Base-by-base conservation (phyloP, 2,329 filamentous ascomycete genomes). In the Fusarium verrucosum region DNA sequence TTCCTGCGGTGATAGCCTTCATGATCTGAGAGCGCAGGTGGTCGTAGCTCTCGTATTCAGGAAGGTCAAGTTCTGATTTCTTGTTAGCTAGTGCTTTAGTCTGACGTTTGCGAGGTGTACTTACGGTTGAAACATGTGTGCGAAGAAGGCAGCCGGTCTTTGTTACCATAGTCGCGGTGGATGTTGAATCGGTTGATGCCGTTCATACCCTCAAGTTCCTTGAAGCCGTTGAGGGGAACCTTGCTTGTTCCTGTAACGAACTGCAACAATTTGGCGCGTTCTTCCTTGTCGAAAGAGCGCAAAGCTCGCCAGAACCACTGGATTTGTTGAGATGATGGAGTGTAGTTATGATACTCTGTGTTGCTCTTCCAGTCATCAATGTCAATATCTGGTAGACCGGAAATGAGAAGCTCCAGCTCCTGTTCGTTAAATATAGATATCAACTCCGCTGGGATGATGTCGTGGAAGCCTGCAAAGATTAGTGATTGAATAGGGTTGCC, bases 291-390 rank as follows among this genome's bases (percentile, higher is more conserved):
- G 74, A 97, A 99, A 6, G 94, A 97, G 71, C 95, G 89, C 38
- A 99, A 88, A 23, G 95, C 95, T 73, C 96, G 90, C 95, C 95
- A 99, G 87, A 99, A 99, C 95, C 95, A 99, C 77, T 98, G 94
- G 58, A 99, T 97, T 76, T 99, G 96, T 40, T 92, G 92, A 4
- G 95, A 97, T 1, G 94, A 94, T 28, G 92, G 90, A 6, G 88
- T 92, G 81, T 99, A 99, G 78, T 98, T 98, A 79, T 98, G 94
- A 72, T 99, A 98, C 75, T 99, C 96, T 3, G 94, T 96, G 79
- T 97, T 97, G 79, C 92, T 93, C 86, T 97, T 97, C 95, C 95
- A 99, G 79, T 99, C 95, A 73, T 99, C 95, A 36, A 98, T 88
- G 70, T 99, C 94, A 70, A 99, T 97, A 74, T 99, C 95, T 2